Evolutionary conservation across 768 basidiomycete species (phyloP), one percentile per base, ranked within the genome.

Genomic region (Leccinum barrowsii): DNA sequence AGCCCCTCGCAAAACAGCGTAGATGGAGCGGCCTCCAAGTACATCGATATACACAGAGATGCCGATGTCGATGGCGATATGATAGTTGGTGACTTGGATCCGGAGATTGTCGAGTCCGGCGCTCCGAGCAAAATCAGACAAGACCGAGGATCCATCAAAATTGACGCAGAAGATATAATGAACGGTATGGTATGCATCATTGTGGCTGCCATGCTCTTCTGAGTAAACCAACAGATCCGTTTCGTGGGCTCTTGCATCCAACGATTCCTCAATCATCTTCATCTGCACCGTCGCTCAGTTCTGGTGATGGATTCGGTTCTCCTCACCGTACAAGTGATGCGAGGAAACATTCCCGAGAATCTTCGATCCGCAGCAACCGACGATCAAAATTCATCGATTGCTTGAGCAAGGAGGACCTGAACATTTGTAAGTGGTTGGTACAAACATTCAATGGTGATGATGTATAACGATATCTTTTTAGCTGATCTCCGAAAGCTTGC

Each of bases 401-500:
- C 70, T 74, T 96, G 46, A 80, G 79, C 28, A 81, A 80, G 58
- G 84, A 87, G 55, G 89, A 92, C 63, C 86, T 95, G 51, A 88
- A 93, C 70, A 88, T 97, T 50, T 84, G 90, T 90, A 65, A 62
- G 86, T 77, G 22, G 50, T 44, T 24, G 15, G 52, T 34, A 32
- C 32, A 50, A 53, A 28, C 32, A 21, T 26, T 53, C 21, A 4
- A 19, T 32, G 28, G 32, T 52, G 37, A 57, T 26, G 28, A 51
- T 47, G 61, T 61, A 57, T 54, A 13, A 60, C 58, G 26, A 32
- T 28, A 37, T 53, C 37, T 8, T 15, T 53, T 26, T 51, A 90
- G 91, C 84, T 19, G 91, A 93, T 70, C 78, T 99, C 60, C 82
- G 94, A 50, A 94, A 93, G 68, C 82, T 97, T 50, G 88, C 94